Base-by-base conservation (phyloP, 2,329 filamentous ascomycete genomes). In the Trichoderma koningiopsis region DNA sequence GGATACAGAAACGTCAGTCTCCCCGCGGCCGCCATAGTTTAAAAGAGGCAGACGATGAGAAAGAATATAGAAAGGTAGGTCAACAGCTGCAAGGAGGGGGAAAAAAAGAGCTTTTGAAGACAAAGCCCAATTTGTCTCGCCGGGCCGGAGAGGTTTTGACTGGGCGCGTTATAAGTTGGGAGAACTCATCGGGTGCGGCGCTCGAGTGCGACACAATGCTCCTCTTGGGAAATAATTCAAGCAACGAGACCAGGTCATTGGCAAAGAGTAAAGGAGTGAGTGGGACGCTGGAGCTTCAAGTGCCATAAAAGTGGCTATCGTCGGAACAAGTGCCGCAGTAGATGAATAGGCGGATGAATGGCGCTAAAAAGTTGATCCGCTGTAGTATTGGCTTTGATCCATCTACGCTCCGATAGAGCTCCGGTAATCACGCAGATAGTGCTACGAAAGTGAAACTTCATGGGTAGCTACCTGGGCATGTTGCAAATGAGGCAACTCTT, bases 1-100 rank as follows among this genome's bases (percentile, higher is more conserved):
- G 91, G 89, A 73, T 91, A 92, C 22, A 92, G 82, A 75, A 92
- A 92, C 19, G 87, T 87, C 70, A 92, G 82, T 75, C 90, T 85
- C 70, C 83, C 81, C 29, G 86, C 83, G 72, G 89, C 84, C 88
- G 92, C 92, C 43, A 67, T 67, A 53, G 29, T 14, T n/a, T 8
- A 19, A 4, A 40, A 19, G 16, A 19, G 16, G 19, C 2, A 16
- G 19, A 19, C n/a, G 16, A 43, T 19, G 14, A 43, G 14, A 19
- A 31, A 29, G 24, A 24, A 43, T 24, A 49, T 24, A 47, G 1
- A 8, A 24, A 22, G n/a, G 35, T 6, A 58, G 31, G 13, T 24
- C 55, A 6, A 31, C 4, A 22, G 31, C 19, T n/a, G 22, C 13
- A 11, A 14, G 10, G 27, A 49, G 33, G 33, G 11, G 6, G n/a